Evolutionary conservation across 768 basidiomycete species (phyloP).

Genomic region (Lenzites betulinus): DNA sequence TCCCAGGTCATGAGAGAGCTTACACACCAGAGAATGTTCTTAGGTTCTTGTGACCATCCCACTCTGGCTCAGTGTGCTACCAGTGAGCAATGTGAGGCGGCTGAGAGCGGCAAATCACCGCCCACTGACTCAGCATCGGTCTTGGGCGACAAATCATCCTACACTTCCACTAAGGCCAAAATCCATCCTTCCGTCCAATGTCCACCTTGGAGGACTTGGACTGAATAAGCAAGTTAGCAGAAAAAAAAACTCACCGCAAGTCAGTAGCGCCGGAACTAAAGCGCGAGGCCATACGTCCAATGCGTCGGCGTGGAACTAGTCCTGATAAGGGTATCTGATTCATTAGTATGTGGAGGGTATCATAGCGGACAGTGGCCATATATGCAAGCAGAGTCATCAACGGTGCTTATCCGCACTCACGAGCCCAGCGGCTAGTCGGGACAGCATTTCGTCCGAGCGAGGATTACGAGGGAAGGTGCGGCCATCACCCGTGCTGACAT

Average conservation of each 20-base stretch:
- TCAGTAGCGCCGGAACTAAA: too few species aligned
- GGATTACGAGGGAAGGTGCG: slow-evolving; percentile 68
- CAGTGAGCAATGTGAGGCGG: neutral
- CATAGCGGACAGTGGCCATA: neutral
- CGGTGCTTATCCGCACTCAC: slow-evolving; percentile 55
- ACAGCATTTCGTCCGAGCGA: slow-evolving; percentile 63
- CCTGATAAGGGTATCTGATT: slow-evolving; percentile 8
- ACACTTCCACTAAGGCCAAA: too few species aligned
- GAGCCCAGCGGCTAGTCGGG: slow-evolving; percentile 63
- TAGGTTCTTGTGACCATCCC: neutral
- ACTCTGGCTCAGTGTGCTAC: neutral
- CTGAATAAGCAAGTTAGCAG: too few species aligned
- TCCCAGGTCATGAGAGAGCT: slow-evolving; percentile 6
- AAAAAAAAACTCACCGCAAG: too few species aligned
- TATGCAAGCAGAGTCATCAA: slow-evolving; percentile 22
- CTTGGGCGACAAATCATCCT: neutral
- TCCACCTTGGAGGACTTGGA: too few species aligned
- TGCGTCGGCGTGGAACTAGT: neutral
- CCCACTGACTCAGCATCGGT: slow-evolving; percentile 2
- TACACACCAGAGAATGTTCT: slow-evolving; percentile 1
- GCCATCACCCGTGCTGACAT: slow-evolving; percentile 59
- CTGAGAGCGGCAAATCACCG: neutral
- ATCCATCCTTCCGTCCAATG: neutral
- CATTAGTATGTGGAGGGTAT: slow-evolving; percentile 8
- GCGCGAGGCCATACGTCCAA: neutral